Percentiles rank a stretch among this genome's conserved stretches.
Evolutionary conservation across 2,329 filamentous ascomycete species (phyloP).

Genomic region (Helotiales sp.): DNA sequence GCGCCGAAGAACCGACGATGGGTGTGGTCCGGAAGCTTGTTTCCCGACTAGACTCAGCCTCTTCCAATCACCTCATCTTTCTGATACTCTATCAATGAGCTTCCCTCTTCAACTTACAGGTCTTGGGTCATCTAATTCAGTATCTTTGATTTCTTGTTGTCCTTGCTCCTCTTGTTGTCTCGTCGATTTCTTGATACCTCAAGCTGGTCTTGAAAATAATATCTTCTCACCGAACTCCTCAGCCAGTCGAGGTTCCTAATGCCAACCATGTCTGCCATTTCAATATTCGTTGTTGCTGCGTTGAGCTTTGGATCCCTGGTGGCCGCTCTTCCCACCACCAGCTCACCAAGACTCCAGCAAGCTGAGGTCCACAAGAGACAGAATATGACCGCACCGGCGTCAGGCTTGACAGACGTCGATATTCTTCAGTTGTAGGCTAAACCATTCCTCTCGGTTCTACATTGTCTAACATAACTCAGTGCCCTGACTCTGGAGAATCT

Average conservation of each 20-base stretch:
- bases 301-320: slow-evolving; percentile 9
- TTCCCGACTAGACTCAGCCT: slow-evolving; percentile 2
- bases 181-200: background rate
- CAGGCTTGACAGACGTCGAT: slow-evolving; percentile 6
- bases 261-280: background rate
- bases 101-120: background rate
- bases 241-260: background rate
- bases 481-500: slow-evolving; percentile 1
- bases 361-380: background rate
- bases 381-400: background rate
- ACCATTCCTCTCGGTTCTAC: background rate
- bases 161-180: background rate
- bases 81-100: background rate
- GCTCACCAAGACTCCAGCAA: background rate
- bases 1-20: background rate
- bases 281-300: background rate
- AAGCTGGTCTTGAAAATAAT: slow-evolving; percentile 12
- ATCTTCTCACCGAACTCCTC: background rate
- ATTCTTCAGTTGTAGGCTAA: background rate
- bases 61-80: background rate
- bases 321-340: slow-evolving; percentile 5
- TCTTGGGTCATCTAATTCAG: background rate
- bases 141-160: background rate
- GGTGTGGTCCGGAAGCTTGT: background rate
- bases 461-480: background rate